These are phyloP conservation scores for Rhizopus sp. DNA, from an alignment of 371 early-diverging fungal genomes.

Conservation along the genomic window DNA sequence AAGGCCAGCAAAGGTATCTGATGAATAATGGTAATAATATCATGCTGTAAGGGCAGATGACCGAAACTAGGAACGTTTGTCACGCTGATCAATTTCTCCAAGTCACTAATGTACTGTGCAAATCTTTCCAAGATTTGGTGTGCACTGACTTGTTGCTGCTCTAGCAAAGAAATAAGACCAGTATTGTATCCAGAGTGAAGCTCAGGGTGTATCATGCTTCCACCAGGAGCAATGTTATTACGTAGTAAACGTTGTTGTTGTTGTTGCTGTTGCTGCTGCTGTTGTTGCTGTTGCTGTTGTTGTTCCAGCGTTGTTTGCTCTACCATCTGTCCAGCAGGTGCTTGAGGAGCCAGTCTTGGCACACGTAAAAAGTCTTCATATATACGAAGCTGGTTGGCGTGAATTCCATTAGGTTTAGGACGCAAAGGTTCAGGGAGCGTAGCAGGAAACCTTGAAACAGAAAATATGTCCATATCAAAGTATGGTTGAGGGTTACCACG, in stretches of 20 bases:
- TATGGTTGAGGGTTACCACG: constrained; percentile 76
- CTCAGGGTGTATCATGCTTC: constrained; percentile 38
- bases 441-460: constrained; percentile 73
- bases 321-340: constrained; percentile 23
- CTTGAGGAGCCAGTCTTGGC: constrained; percentile 32
- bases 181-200: constrained; percentile 27
- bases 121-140: constrained; percentile 72
- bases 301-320: constrained; percentile 12
- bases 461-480: constrained; percentile 80
- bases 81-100: constrained; percentile 71
- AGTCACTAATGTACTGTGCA: constrained; percentile 67
- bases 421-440: constrained; percentile 85
- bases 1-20: constrained; percentile 69
- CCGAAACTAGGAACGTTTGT: constrained; percentile 60
- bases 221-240: constrained; percentile 16
- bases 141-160: constrained; percentile 35
- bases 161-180: neutral
- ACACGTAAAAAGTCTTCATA: constrained; percentile 76
- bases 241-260: constrained; percentile 22
- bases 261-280: constrained; percentile 6
- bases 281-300: constrained; percentile 18
- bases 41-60: constrained; percentile 77
- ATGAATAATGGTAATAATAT: constrained; percentile 70
- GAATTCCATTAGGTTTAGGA: constrained; percentile 80
- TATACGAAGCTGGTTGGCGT: constrained; percentile 73